Evolutionary conservation across 192 early-diverging fungal genomes (phyloP), one percentile per base, ranked within the genome.

Genomic region (Coemansia sp.): DNA sequence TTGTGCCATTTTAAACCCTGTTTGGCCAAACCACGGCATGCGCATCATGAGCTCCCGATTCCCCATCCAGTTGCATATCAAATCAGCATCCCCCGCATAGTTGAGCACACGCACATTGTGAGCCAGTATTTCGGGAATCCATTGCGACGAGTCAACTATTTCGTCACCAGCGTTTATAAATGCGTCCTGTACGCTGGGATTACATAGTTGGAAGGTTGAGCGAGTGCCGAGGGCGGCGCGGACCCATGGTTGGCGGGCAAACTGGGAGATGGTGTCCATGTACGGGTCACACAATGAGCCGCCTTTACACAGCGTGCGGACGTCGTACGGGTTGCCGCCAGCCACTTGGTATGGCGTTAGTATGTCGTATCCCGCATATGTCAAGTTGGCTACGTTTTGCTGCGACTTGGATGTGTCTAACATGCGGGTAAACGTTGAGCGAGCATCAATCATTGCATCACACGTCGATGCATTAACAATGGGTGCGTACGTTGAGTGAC

Each of bases 281-380:
- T 94, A 88, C 39, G 84, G 81, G 68, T 91, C 95, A 83, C 94
- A 98, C n/a, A 98, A 85, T 5, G 51, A 43, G 32, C 82, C 81
- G 66, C 86, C 86, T 61, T 88, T 87, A 75, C 96, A 96, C 59
- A 86, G 82, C 43, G 80, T 81, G 60, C 96, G 88, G 23, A 98
- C 88, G 72, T 98, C 96, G 78, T 98, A 98, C 43, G 91, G 89
- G 81, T 96, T 96, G 72, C 85, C 77, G 22, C 89, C 89, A n/a
- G 91, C 87, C 58, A 86, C 70, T 64, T 90, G 88, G 81, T 92
- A 94, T 9, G 92, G 90, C 22, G 68, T 63, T 54, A 93, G 84
- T 65, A 94, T 86, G 4, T 65, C 61, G 64, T 86, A 84, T 76
- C 92, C 86, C 66, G 93, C 94, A 82, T 89, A 91, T 10, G 89